Percentiles rank a stretch among this genome's conserved stretches.
Conservation (phyloP, 2,329 filamentous ascomycete genomes). For the Fusarium transvaalense region DNA sequence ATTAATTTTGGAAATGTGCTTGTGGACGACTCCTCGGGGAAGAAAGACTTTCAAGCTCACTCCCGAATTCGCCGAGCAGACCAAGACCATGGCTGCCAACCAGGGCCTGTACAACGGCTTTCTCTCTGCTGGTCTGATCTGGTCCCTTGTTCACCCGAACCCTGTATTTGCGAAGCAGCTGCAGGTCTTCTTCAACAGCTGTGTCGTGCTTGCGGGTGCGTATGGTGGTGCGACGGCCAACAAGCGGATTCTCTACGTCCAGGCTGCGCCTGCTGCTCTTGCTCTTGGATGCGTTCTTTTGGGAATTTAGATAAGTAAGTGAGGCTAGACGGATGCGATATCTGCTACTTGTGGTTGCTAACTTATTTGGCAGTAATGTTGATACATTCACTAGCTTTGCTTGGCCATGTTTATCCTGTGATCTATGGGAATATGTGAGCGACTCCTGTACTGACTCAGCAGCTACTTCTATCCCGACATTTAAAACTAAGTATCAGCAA, state of each 20-base stretch:
- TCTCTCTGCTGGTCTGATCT: conserved; percentile 62
- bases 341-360: neutral
- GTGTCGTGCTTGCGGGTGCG: conserved; percentile 59
- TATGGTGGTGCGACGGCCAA: conserved; percentile 60
- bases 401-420: neutral
- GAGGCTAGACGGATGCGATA: neutral
- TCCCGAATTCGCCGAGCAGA: conserved; percentile 60
- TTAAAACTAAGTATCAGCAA: neutral
- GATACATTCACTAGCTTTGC: neutral
- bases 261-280: conserved; percentile 52
- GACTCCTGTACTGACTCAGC: fast-evolving
- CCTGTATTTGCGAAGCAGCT: conserved; percentile 58
- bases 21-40: conserved; percentile 62
- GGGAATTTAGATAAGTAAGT: conserved; percentile 22
- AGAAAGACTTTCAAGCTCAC: conserved; percentile 59
- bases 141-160: conserved; percentile 62
- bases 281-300: conserved; percentile 50
- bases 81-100: conserved; percentile 61
- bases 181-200: conserved; percentile 62
- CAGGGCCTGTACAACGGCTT: conserved; percentile 68
- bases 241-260: conserved; percentile 59
- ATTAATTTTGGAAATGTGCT: conserved; percentile 62
- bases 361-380: conserved; percentile 3
- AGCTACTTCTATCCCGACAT: neutral
- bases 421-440: neutral